A percentile compares a stretch with the other conserved stretches of the same genome.
phyloP scores from a whole-genome alignment of 139 green algal species.

The Tetradesmus obliquus region DNA sequence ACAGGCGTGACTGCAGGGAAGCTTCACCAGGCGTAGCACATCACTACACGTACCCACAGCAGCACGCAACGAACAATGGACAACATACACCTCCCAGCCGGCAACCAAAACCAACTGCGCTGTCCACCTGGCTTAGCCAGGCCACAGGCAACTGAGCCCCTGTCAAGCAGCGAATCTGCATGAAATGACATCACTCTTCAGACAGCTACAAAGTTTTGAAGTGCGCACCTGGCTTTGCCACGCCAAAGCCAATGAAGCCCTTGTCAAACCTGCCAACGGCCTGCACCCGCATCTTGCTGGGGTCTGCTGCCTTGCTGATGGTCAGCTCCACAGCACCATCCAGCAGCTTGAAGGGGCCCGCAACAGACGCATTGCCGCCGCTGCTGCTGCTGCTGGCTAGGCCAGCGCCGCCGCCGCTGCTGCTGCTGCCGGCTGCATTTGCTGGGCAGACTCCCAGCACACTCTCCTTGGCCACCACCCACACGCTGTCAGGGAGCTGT shows the following conservation, averaged over 20 bases:
- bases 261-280: neutral
- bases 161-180: too few relatives aligned
- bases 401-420: neutral
- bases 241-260: slow-evolving; percentile 22
- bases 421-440: neutral
- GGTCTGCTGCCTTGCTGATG: slow-evolving; percentile 25
- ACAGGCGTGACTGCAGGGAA: too few relatives aligned
- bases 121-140: too few relatives aligned
- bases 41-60: too few relatives aligned
- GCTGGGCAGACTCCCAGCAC: neutral
- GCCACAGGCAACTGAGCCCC: too few relatives aligned
- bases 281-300: neutral
- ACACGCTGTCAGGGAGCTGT: neutral
- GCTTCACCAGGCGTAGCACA: too few relatives aligned
- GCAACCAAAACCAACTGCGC: too few relatives aligned
- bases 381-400: neutral
- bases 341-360: neutral
- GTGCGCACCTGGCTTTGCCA: slow-evolving; percentile 31
- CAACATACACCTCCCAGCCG: too few relatives aligned
- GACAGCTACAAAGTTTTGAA: too few relatives aligned
- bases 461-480: neutral
- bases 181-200: too few relatives aligned
- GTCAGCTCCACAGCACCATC: slow-evolving; percentile 8
- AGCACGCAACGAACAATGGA: too few relatives aligned
- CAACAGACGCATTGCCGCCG: neutral